These are phyloP conservation scores for Phytopythium boreale DNA, from an alignment of 352 stramenopile genomes.

Conservation along the genomic window DNA sequence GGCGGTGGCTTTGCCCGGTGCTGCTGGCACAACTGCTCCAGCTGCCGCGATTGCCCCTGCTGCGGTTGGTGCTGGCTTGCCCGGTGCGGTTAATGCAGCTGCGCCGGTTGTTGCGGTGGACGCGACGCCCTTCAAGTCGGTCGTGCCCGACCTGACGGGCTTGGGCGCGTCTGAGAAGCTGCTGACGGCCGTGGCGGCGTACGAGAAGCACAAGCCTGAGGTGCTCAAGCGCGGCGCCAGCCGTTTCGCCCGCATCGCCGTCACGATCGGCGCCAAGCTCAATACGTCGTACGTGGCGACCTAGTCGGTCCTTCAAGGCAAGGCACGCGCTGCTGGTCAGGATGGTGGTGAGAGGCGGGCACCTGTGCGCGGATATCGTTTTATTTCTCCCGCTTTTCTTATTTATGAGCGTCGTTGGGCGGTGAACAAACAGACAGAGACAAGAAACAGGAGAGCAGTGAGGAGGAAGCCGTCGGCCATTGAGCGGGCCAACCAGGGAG, in stretches of 20 bases:
- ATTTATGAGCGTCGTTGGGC: conserved; percentile 8
- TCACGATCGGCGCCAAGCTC: conserved; percentile 76
- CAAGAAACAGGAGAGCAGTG: neutral
- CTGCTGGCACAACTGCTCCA: neutral
- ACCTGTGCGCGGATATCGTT: neutral
- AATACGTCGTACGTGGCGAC: conserved; percentile 65
- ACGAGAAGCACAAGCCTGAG: conserved; percentile 82
- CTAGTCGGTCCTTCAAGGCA: conserved; percentile 8
- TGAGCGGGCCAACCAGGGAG: neutral
- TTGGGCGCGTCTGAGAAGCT: conserved; percentile 76
- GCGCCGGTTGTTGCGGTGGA: conserved; percentile 7
- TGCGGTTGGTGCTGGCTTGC: neutral
- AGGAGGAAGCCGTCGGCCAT: neutral
- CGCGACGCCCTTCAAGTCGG: conserved; percentile 50
- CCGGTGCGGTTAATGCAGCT: neutral
- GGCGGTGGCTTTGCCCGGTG: neutral
- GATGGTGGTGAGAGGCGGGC: neutral
- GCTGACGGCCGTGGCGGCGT: conserved; percentile 71
- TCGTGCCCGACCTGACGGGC: conserved; percentile 70
- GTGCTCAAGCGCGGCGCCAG: conserved; percentile 59
- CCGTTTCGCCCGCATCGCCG: conserved; percentile 66
- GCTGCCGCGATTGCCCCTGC: neutral
- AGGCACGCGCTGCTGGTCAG: neutral
- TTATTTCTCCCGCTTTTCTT: neutral
- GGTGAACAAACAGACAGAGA: neutral